Conservation (phyloP, 1,284 basidiomycete genomes). For the Puccinia novopanici region DNA sequence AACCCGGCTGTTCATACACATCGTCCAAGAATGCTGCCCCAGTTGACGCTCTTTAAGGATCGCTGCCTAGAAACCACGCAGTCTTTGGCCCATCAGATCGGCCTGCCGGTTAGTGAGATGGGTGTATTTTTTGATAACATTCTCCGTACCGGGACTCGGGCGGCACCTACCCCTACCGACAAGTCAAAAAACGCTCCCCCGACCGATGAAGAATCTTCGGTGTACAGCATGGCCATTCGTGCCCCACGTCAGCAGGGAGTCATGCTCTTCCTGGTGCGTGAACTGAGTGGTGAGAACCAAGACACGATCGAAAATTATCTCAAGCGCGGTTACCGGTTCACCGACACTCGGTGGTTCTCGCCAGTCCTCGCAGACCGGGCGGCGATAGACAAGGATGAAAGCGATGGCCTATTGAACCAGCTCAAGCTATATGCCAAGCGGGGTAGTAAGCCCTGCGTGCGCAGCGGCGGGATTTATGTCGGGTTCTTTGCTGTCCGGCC, state of each 20-base stretch:
- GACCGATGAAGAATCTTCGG: slow-evolving; percentile 40
- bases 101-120: slow-evolving; percentile 58
- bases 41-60: slow-evolving; percentile 61
- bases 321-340: slow-evolving; percentile 63
- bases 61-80: slow-evolving; percentile 63
- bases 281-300: slow-evolving; percentile 58
- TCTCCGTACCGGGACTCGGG: slow-evolving; percentile 61
- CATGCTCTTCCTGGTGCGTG: slow-evolving; percentile 63
- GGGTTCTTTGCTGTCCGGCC: slow-evolving; percentile 63
- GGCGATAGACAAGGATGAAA: slow-evolving; percentile 62
- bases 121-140: slow-evolving; percentile 68
- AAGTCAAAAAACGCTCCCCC: background rate
- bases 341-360: slow-evolving; percentile 63
- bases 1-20: slow-evolving; percentile 26
- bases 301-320: slow-evolving; percentile 62
- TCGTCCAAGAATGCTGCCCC: slow-evolving; percentile 52
- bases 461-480: slow-evolving; percentile 63
- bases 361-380: slow-evolving; percentile 62
- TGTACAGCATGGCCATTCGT: background rate
- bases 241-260: slow-evolving; percentile 60
- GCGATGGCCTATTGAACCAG: slow-evolving; percentile 62
- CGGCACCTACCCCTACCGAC: slow-evolving; percentile 21
- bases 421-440: slow-evolving; percentile 64
- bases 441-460: slow-evolving; percentile 62
- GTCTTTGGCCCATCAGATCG: slow-evolving; percentile 61